phyloP scores from a whole-genome alignment of 768 basidiomycete genomes.

The Tulasnella sp. region DNA sequence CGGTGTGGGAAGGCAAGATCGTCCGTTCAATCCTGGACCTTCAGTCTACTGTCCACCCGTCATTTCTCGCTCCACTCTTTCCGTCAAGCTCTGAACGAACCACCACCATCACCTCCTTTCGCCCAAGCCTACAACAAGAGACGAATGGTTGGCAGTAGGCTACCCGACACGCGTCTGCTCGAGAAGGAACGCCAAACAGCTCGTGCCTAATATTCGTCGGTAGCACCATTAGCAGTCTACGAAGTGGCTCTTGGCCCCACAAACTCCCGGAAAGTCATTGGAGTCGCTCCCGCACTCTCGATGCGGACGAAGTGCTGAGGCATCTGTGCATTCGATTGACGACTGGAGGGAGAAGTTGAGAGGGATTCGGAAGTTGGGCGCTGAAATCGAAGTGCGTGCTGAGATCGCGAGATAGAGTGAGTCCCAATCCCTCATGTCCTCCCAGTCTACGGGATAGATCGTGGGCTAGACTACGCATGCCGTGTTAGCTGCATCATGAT shows the following conservation, averaged over 20 bases:
- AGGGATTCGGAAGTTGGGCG: slow-evolving; percentile 66
- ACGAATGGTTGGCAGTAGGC: slow-evolving; percentile 66
- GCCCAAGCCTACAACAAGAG: background rate
- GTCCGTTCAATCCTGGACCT: too few relatives aligned
- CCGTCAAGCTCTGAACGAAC: background rate
- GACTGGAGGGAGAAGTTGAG: slow-evolving; percentile 66
- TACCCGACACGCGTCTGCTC: slow-evolving; percentile 74
- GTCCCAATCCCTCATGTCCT: slow-evolving; percentile 43
- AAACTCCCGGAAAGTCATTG: slow-evolving; percentile 55
- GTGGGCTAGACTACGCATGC: background rate
- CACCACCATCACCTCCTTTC: background rate
- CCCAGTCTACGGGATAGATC: too few relatives aligned
- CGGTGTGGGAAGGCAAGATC: too few relatives aligned
- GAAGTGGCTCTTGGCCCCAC: slow-evolving; percentile 65
- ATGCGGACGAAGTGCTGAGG: slow-evolving; percentile 69
- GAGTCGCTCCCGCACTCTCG: slow-evolving; percentile 60
- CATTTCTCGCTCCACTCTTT: background rate
- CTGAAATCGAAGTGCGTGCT: slow-evolving; percentile 69
- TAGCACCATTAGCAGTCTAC: slow-evolving; percentile 74
- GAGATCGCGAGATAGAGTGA: slow-evolving; percentile 82
- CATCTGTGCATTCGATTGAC: slow-evolving; percentile 64
- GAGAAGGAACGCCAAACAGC: slow-evolving; percentile 68
- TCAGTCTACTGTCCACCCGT: too few relatives aligned
- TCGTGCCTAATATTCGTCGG: slow-evolving; percentile 54
- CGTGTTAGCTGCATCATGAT: background rate